Conservation (phyloP, 2,329 filamentous ascomycete genomes). For the Talaromyces sp. region DNA sequence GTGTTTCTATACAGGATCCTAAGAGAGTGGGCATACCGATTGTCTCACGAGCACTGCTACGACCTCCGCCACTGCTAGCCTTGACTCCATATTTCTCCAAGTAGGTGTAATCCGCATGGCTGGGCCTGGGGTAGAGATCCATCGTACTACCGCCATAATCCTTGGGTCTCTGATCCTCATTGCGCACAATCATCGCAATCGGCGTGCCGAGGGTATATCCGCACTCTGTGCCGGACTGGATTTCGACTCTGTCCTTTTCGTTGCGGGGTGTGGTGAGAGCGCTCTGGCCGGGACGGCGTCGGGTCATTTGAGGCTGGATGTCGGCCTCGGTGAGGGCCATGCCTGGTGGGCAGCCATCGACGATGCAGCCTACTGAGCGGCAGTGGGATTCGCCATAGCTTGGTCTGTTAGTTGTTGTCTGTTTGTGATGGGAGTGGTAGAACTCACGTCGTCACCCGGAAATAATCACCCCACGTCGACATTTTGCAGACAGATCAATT, state of each 20-base stretch:
- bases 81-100: constrained; percentile 96
- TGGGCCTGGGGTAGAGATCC: constrained; percentile 85
- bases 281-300: constrained; percentile 83
- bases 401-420: constrained; percentile 1
- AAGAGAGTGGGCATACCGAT: constrained; percentile 58
- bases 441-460: constrained; percentile 76
- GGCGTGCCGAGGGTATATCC: constrained; percentile 88
- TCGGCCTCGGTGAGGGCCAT: constrained; percentile 80
- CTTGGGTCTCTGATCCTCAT: constrained; percentile 88
- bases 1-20: too few species aligned
- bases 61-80: constrained; percentile 83
- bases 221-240: constrained; percentile 89
- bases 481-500: constrained; percentile 45
- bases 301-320: constrained; percentile 93
- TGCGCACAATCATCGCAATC: constrained; percentile 81
- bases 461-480: constrained; percentile 84
- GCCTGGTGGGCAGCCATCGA: constrained; percentile 87
- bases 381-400: constrained; percentile 87
- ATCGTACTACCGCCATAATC: constrained; percentile 91
- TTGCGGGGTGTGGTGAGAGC: constrained; percentile 87
- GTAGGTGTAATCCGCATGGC: constrained; percentile 96
- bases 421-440: not conserved
- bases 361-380: constrained; percentile 88
- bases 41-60: constrained; percentile 90
- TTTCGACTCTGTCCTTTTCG: constrained; percentile 87